A percentile compares a stretch with the other conserved stretches of the same genome.
phyloP scores from a whole-genome alignment of 306 rosid species.

The Prunus mongolica region DNA sequence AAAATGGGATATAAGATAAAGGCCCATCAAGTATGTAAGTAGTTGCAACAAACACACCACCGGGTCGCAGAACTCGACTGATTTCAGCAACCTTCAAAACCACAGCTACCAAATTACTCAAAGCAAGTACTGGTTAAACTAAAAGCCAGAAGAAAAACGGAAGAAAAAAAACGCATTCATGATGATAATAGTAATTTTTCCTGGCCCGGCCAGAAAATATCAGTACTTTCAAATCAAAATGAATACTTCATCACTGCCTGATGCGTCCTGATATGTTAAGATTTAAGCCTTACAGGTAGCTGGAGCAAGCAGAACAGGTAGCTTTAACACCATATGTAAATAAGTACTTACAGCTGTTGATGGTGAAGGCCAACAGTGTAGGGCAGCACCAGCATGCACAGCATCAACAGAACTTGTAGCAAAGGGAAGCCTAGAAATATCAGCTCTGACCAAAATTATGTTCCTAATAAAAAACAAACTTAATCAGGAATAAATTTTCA shows the following conservation, averaged over 20 bases:
- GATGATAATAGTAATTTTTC: no score
- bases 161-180: no score
- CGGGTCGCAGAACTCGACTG: constrained; percentile 82
- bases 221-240: no score
- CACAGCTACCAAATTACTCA: constrained; percentile 5
- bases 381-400: constrained; percentile 93
- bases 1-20: constrained; percentile 53
- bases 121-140: not conserved
- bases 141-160: not conserved
- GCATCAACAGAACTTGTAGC: constrained; percentile 84
- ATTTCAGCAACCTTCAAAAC: constrained; percentile 79
- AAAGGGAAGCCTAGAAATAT: constrained; percentile 88
- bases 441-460: constrained; percentile 77
- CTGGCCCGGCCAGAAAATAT: no score
- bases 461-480: constrained; percentile 38
- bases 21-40: constrained; percentile 76
- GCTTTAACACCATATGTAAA: constrained; percentile 12
- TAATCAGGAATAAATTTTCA: constrained; percentile 18
- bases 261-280: not conserved
- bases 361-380: constrained; percentile 98
- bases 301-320: constrained; percentile 15
- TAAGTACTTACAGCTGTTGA: constrained; percentile 65
- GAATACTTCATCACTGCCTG: not conserved
- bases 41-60: constrained; percentile 91
- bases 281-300: not conserved